Conservation (phyloP, 2,329 filamentous ascomycete species). For the Fusarium redolens region DNA sequence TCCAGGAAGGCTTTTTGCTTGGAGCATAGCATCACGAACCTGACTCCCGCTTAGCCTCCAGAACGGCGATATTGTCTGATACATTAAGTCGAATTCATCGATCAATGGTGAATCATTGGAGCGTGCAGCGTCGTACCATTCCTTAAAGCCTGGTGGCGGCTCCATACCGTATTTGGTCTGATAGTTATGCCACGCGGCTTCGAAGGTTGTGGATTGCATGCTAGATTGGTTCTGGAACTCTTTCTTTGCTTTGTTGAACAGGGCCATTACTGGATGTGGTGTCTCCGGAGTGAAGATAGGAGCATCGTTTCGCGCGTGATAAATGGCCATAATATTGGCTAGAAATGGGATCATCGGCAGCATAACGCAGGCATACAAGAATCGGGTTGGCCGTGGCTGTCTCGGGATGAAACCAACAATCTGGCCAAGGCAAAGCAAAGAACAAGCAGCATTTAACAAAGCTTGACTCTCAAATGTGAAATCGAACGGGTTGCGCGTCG, state of each 20-base stretch:
- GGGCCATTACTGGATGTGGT: neutral
- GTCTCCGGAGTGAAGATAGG: neutral
- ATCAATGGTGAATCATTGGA: constrained; percentile 56
- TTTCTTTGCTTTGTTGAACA: constrained; percentile 45
- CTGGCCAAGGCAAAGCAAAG: neutral
- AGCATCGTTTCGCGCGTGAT: neutral
- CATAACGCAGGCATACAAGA: neutral
- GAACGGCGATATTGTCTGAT: constrained; percentile 55
- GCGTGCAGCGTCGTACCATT: constrained; percentile 57
- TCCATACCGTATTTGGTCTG: constrained; percentile 54
- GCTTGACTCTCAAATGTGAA: neutral
- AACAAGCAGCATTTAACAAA: neutral
- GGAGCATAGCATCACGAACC: constrained; percentile 45
- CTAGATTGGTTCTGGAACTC: constrained; percentile 49
- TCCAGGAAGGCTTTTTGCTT: constrained; percentile 36
- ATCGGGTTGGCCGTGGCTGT: neutral
- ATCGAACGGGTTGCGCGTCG: neutral
- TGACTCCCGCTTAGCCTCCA: constrained; percentile 51
- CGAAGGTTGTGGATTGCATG: constrained; percentile 53
- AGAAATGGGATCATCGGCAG: neutral
- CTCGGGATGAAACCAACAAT: neutral
- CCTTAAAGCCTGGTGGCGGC: constrained; percentile 59
- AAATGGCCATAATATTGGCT: neutral
- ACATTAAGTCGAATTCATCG: constrained; percentile 61
- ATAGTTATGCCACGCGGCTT: constrained; percentile 55